Evolutionary conservation across 441 rosid species (phyloP).

Genomic region (Eruca vesicaria): DNA sequence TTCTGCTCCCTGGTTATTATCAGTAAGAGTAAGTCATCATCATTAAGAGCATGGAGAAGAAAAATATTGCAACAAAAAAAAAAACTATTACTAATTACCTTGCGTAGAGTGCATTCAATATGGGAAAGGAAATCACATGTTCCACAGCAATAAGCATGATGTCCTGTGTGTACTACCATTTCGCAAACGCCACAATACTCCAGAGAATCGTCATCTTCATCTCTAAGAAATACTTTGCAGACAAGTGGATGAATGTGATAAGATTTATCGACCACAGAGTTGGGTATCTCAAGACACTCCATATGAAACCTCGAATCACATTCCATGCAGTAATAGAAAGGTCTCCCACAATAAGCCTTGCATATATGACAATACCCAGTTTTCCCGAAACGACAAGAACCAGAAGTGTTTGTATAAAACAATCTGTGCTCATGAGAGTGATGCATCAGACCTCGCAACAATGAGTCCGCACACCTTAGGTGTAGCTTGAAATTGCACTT

Average conservation of each 20-base stretch:
- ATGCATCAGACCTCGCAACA: not conserved
- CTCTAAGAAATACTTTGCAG: not conserved
- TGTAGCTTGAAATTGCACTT: constrained; percentile 11
- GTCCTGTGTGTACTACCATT: not conserved
- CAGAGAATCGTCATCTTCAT: not conserved
- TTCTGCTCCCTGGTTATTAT: not conserved
- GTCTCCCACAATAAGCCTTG: not conserved
- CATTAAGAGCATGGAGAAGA: no score
- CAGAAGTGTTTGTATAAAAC: not conserved
- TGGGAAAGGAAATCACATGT: constrained; percentile 16
- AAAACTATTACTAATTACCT: constrained; percentile 23
- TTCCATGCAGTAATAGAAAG: not conserved
- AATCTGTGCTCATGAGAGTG: constrained; percentile 12
- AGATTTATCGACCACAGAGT: not conserved
- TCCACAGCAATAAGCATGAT: constrained; percentile 4
- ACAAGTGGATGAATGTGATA: constrained; percentile 10
- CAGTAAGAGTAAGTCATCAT: not conserved
- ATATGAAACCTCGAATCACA: constrained; percentile 15
- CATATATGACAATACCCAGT: not conserved
- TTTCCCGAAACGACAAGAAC: not conserved
- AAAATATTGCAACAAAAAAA: no score
- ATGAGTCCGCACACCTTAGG: constrained; percentile 11
- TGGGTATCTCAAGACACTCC: constrained; percentile 12
- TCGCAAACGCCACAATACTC: constrained; percentile 35
- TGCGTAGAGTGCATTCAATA: not conserved